Percentiles rank a stretch among this genome's conserved stretches.
These are phyloP conservation scores for Phanerochaete carnosa DNA, from an alignment of 768 basidiomycete genomes.

Conservation along the genomic window DNA sequence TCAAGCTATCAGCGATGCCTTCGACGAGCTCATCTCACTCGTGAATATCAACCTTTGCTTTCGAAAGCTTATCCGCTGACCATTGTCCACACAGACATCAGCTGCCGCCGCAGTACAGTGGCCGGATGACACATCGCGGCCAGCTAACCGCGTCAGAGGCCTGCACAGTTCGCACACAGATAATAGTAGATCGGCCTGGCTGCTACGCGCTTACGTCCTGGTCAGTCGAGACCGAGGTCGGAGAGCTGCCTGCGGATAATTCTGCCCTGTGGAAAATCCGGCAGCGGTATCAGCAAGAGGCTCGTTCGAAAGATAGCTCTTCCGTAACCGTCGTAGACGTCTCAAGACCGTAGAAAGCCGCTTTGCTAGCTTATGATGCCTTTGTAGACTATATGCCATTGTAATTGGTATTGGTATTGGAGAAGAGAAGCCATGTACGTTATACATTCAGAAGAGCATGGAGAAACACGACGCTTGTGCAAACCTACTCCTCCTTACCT, in stretches of 20 bases:
- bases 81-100: slow-evolving; percentile 30
- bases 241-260: slow-evolving; percentile 30
- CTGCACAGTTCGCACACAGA: slow-evolving; percentile 40
- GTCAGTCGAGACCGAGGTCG: slow-evolving; percentile 66
- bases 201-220: slow-evolving; percentile 64
- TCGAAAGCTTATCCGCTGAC: neutral
- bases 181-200: slow-evolving; percentile 65
- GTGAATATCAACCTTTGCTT: neutral
- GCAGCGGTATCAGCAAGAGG: slow-evolving; percentile 38
- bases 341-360: slow-evolving; percentile 2
- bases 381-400: neutral
- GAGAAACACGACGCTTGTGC: no score
- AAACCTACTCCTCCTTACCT: slow-evolving; percentile 25
- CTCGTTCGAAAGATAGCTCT: slow-evolving; percentile 25
- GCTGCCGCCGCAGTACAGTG: slow-evolving; percentile 55
- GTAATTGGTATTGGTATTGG: neutral
- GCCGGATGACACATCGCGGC: slow-evolving; percentile 66
- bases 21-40: slow-evolving; percentile 21
- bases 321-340: slow-evolving; percentile 34
- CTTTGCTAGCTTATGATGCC: neutral
- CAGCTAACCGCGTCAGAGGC: slow-evolving; percentile 48
- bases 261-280: slow-evolving; percentile 30
- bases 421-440: neutral
- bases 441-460: neutral
- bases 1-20: slow-evolving; percentile 32